A percentile compares a stretch with the other conserved stretches of the same genome.
Conservation (phyloP, 495 filamentous ascomycete species). For the Penicillium antarcticum region DNA sequence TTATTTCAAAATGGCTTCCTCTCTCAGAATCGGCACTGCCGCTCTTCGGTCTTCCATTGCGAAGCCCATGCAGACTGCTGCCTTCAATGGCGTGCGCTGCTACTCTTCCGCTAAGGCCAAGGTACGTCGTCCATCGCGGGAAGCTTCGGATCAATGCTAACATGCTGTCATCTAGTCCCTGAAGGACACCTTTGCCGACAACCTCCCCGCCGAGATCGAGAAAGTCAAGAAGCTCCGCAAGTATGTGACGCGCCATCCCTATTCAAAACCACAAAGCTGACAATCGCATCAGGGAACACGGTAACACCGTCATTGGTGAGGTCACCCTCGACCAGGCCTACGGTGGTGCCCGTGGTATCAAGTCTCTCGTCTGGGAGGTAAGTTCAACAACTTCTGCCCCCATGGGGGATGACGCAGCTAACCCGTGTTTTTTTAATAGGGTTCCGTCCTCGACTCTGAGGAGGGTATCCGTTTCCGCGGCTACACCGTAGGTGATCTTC, state of each 20-base stretch:
- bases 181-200: constrained; percentile 97
- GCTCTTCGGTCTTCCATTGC: constrained; percentile 69
- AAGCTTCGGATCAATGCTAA: constrained; percentile 25
- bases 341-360: constrained; percentile 98
- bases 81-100: constrained; percentile 78
- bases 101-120: constrained; percentile 86
- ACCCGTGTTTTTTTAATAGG: constrained; percentile 39
- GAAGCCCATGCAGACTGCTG: constrained; percentile 60
- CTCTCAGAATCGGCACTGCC: constrained; percentile 71
- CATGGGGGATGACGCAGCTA: constrained; percentile 1
- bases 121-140: constrained; percentile 46
- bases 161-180: constrained; percentile 60
- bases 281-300: constrained; percentile 68
- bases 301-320: constrained; percentile 92
- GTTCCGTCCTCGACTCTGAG: constrained; percentile 95
- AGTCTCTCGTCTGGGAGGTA: constrained; percentile 95
- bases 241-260: constrained; percentile 48
- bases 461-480: constrained; percentile 99
- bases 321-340: constrained; percentile 99
- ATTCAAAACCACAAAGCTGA: constrained; percentile 13
- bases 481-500: constrained; percentile 64
- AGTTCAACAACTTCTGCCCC: constrained; percentile 15
- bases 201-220: constrained; percentile 92
- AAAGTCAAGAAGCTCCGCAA: constrained; percentile 98
- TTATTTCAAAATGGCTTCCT: constrained; percentile 66